A percentile compares a stretch with the other conserved stretches of the same genome.
These are phyloP conservation scores for Coemansia sp. DNA, from an alignment of 371 early-diverging fungal species.

Conservation along the genomic window DNA sequence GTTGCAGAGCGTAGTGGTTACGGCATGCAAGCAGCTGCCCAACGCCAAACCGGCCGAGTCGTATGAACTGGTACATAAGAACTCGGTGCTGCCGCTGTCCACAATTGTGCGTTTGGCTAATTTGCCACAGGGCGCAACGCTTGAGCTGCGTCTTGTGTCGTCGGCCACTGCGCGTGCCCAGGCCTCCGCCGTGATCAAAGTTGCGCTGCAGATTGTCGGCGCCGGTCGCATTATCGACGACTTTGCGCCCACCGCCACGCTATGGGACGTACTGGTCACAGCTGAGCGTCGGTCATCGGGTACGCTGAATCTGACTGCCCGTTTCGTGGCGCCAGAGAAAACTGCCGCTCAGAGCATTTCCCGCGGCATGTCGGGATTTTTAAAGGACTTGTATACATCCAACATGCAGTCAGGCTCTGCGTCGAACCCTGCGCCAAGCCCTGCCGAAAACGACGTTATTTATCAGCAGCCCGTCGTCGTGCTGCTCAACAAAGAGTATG, in stretches of 20 bases:
- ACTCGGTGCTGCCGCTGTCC: constrained; percentile 55
- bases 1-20: constrained; percentile 37
- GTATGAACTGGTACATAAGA: constrained; percentile 38
- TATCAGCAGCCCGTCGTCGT: constrained; percentile 54
- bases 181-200: constrained; percentile 20
- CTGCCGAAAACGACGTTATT: constrained; percentile 2
- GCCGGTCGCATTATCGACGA: constrained; percentile 54
- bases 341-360: neutral
- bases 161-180: no score
- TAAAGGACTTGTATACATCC: neutral
- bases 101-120: constrained; percentile 62
- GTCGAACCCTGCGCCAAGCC: neutral
- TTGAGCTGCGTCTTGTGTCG: constrained; percentile 23
- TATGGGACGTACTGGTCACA: constrained; percentile 57
- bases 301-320: constrained; percentile 27
- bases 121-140: constrained; percentile 59
- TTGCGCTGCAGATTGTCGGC: constrained; percentile 62
- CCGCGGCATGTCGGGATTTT: neutral
- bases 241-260: constrained; percentile 43
- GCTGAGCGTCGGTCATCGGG: constrained; percentile 45
- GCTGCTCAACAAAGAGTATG: constrained; percentile 56
- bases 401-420: no score
- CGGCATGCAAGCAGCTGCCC: constrained; percentile 33
- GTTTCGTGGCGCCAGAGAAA: neutral
- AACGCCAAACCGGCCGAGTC: constrained; percentile 29